Conservation (phyloP, 1,139 yeast species). For the Geotrichum klebahnii region DNA sequence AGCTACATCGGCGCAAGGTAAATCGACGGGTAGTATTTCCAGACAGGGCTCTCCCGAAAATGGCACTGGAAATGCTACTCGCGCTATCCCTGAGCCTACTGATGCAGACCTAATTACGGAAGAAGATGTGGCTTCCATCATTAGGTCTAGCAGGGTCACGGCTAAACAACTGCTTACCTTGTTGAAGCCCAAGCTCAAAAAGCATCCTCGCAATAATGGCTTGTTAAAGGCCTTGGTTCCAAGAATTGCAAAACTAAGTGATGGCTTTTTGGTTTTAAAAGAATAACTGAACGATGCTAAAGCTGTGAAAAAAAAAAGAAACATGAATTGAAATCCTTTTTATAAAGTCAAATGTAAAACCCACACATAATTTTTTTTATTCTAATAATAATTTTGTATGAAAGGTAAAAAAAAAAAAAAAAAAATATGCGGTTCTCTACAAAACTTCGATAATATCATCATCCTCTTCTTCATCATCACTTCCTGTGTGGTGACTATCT, state of each 20-base stretch:
- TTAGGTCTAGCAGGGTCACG: constrained; percentile 59
- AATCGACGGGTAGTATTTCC: constrained; percentile 26
- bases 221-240: constrained; percentile 65
- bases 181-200: constrained; percentile 59
- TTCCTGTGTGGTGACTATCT: constrained; percentile 50
- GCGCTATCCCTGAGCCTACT: constrained; percentile 22
- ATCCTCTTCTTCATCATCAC: constrained; percentile 40
- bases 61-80: background rate
- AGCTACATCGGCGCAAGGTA: constrained; percentile 16
- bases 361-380: background rate
- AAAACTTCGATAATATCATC: constrained; percentile 32
- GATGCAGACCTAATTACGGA: constrained; percentile 51
- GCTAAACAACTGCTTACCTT: constrained; percentile 61
- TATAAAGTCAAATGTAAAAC: too few species aligned
- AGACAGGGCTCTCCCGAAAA: constrained; percentile 19
- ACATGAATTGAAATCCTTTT: background rate
- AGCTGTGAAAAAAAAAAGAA: background rate
- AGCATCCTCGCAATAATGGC: constrained; percentile 65
- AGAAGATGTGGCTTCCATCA: constrained; percentile 63
- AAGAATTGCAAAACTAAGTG: constrained; percentile 62
- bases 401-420: constrained; percentile 2
- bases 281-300: background rate
- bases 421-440: constrained; percentile 9
- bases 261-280: constrained; percentile 56
- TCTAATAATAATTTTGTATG: background rate